Base-by-base conservation (phyloP, 257 asterid species). In the Jacaranda copaia region DNA sequence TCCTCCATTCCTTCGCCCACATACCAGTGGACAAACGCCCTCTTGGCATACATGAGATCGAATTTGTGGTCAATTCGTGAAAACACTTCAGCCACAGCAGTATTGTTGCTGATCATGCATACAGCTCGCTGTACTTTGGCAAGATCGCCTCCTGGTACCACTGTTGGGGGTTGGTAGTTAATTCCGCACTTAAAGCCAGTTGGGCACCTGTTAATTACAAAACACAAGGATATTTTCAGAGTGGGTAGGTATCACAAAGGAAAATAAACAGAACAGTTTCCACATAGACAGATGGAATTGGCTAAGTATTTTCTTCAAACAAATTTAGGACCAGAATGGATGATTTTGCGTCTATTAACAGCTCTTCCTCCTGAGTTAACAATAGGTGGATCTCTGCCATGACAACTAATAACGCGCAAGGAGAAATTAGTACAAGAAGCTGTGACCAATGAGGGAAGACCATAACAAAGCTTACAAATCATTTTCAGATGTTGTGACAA, bases 1-100 rank as follows among this genome's bases (percentile, higher is more conserved):
- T 93, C 98, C 80, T 93, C 98, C 98, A 93, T 93, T 57, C 98
- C 98, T 79, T 93, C 98, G 32, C 98, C 98, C 0, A 91, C 98
- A 12, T 91, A 93, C 98, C 97, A 93, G 75, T 93, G 98, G 52
- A 93, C 98, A 12, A 93, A 93, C 0, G 98, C 98, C 84, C 98
- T 88, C 87, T 93, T 93, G 15, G 97, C 84, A 55, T 89, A 91
- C 98, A 93, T 93, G 81, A 93, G 94, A 77, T 91, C 97, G 64
- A 93, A 93, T 77, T 93, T 93, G 88, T 89, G 93, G 86, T 93
- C 98, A 38, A 93, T 93, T 8, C 98, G 94, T 4, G 93, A 89
- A 73, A 93, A 93, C 75, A 93, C 98, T 84, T 93, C 98, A 4
- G 97, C 98, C 42, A 93, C 98, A 1, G 97, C 98, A 4, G 97